A percentile compares a stretch with the other conserved stretches of the same genome.
phyloP scores from a whole-genome alignment of 495 filamentous ascomycete genomes.

The Aspergillus saccharolyticus region DNA sequence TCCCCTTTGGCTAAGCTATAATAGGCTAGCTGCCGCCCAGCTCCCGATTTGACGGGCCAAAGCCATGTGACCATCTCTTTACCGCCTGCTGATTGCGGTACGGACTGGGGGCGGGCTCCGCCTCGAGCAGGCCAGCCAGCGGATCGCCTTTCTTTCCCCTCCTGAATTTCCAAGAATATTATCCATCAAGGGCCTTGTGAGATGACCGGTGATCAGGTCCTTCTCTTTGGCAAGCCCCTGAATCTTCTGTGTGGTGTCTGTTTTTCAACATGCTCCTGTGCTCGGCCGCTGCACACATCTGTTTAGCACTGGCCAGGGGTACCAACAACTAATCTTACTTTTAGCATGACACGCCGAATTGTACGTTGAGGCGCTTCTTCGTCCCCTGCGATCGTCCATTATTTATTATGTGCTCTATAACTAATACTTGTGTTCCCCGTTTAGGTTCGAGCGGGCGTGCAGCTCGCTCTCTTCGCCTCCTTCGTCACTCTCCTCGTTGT shows the following conservation, averaged over 20 bases:
- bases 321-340: slow-evolving; percentile 8
- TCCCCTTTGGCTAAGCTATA: not conserved
- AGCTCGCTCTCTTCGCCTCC: slow-evolving; percentile 63
- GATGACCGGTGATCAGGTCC: slow-evolving; percentile 26
- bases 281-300: slow-evolving; percentile 14
- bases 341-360: slow-evolving; percentile 46
- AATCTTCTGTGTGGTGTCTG: slow-evolving; percentile 6
- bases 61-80: not conserved
- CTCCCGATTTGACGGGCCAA: slow-evolving; percentile 1
- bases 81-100: not conserved
- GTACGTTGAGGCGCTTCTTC: slow-evolving; percentile 21
- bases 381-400: not conserved
- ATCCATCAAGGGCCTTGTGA: slow-evolving; percentile 19
- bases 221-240: slow-evolving; percentile 26
- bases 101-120: slow-evolving; percentile 3
- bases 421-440: not conserved
- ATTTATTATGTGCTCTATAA: not conserved
- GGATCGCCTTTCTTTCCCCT: slow-evolving; percentile 10
- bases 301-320: slow-evolving; percentile 34
- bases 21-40: not conserved
- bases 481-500: slow-evolving; percentile 66
- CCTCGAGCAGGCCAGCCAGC: not conserved
- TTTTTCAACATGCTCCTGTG: slow-evolving; percentile 24
- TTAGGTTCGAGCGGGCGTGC: slow-evolving; percentile 73
- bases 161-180: not conserved